A percentile compares a stretch with the other conserved stretches of the same genome.
These are phyloP conservation scores for Elongisporangium anandrum DNA, from an alignment of 352 stramenopile species.

Conservation along the genomic window DNA sequence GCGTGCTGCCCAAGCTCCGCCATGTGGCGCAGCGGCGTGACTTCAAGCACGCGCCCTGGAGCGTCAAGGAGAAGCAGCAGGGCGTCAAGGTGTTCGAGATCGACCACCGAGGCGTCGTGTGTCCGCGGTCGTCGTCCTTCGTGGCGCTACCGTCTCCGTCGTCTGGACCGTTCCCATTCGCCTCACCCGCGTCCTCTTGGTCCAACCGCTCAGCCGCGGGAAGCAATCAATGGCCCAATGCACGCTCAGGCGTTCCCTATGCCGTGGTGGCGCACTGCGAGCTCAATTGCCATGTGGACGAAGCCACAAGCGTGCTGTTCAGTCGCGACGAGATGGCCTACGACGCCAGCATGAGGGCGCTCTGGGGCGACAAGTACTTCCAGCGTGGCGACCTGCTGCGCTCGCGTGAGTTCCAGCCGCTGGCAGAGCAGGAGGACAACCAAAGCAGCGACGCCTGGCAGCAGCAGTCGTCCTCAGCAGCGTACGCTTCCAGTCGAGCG, in stretches of 20 bases:
- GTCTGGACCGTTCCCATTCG: not conserved
- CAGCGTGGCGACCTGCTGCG: slow-evolving; percentile 48
- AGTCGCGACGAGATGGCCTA: slow-evolving; percentile 49
- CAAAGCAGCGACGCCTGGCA: not conserved
- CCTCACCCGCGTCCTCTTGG: slow-evolving; percentile 1
- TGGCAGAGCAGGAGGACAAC: slow-evolving; percentile 11
- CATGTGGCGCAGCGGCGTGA: slow-evolving; percentile 15
- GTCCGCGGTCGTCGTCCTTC: not conserved
- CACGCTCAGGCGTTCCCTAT: slow-evolving; percentile 40
- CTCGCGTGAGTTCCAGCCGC: slow-evolving; percentile 21
- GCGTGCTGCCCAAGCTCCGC: slow-evolving; percentile 33
- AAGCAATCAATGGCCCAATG: slow-evolving; percentile 24
- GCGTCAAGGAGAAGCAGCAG: slow-evolving; percentile 37
- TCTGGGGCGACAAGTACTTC: slow-evolving; percentile 53
- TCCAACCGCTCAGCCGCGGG: not conserved
- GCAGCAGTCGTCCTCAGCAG: not conserved
- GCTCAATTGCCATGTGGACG: slow-evolving; percentile 43
- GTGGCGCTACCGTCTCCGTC: not conserved
- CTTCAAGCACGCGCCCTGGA: slow-evolving; percentile 14
- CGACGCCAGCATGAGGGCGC: slow-evolving; percentile 45
- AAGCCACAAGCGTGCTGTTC: slow-evolving; percentile 61
- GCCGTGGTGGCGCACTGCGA: slow-evolving; percentile 50
- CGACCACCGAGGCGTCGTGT: slow-evolving; percentile 18
- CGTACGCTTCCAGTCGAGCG: not conserved
- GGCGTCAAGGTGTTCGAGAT: slow-evolving; percentile 48